phyloP scores from a whole-genome alignment of 129 eudicot species.

The carrot (Daucus carota) region DNA sequence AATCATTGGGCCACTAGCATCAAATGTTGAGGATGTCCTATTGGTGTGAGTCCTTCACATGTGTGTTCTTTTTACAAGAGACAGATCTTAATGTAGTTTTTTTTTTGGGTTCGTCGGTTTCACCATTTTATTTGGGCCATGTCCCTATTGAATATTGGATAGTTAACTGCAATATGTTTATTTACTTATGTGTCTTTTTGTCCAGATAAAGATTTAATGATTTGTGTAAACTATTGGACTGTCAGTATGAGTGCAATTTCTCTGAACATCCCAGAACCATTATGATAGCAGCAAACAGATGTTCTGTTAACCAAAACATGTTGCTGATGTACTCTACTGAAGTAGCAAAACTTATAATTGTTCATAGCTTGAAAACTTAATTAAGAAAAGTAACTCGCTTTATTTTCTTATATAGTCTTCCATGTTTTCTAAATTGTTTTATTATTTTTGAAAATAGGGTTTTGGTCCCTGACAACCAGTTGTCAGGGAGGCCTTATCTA shows the following conservation, averaged over 20 bases:
- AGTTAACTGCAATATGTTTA: not conserved
- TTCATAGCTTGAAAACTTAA: not conserved
- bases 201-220: not conserved
- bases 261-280: not conserved
- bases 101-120: not conserved
- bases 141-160: not conserved
- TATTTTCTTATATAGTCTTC: not conserved
- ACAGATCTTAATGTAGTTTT: too few relatives aligned
- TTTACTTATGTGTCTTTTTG: not conserved
- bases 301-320: not conserved
- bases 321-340: not conserved
- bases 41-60: constrained; percentile 55
- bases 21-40: constrained; percentile 77
- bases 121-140: not conserved
- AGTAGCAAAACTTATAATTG: not conserved
- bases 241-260: not conserved
- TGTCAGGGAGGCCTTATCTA: too few relatives aligned
- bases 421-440: not conserved
- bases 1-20: constrained; percentile 81
- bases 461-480: too few relatives aligned
- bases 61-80: not conserved
- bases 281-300: not conserved
- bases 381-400: not conserved
- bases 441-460: not conserved
- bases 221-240: not conserved